Conservation (phyloP, 2,329 filamentous ascomycete species). For the Trichoderma atroviride region DNA sequence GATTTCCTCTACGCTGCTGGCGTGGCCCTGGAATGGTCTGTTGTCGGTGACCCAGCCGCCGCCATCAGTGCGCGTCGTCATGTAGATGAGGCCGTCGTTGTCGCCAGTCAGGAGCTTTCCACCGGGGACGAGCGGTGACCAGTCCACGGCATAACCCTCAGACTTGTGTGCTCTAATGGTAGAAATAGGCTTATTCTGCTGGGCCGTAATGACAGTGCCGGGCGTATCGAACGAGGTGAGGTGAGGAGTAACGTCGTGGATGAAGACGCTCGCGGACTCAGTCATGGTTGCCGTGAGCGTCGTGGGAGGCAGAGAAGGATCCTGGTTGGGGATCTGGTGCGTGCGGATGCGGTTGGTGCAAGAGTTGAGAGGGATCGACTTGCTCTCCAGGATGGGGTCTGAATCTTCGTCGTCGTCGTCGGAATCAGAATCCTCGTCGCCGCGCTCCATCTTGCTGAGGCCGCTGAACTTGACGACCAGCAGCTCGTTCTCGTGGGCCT, state of each 20-base stretch:
- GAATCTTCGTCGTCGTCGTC: constrained; percentile 74
- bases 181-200: constrained; percentile 84
- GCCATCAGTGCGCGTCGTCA: constrained; percentile 82
- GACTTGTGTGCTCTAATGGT: constrained; percentile 89
- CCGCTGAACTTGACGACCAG: constrained; percentile 97
- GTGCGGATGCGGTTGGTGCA: constrained; percentile 93
- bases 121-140: constrained; percentile 76
- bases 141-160: constrained; percentile 96
- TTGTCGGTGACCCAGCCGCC: constrained; percentile 89
- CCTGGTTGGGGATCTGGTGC: constrained; percentile 75
- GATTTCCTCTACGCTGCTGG: constrained; percentile 85
- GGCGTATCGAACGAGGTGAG: constrained; percentile 88
- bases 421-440: constrained; percentile 65
- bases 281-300: constrained; percentile 92
- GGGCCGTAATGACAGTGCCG: constrained; percentile 74
- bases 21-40: constrained; percentile 81
- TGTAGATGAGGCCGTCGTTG: constrained; percentile 85
- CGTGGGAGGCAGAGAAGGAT: constrained; percentile 70
- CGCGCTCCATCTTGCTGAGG: constrained; percentile 81
- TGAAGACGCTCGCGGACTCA: constrained; percentile 83
- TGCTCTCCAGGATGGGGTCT: constrained; percentile 92
- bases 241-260: constrained; percentile 92
- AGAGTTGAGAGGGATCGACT: constrained; percentile 79
- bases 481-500: constrained; percentile 84
- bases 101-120: constrained; percentile 92